Evolutionary conservation across 768 basidiomycete species (phyloP).

Genomic region (Sporobolomyces pararoseus): DNA sequence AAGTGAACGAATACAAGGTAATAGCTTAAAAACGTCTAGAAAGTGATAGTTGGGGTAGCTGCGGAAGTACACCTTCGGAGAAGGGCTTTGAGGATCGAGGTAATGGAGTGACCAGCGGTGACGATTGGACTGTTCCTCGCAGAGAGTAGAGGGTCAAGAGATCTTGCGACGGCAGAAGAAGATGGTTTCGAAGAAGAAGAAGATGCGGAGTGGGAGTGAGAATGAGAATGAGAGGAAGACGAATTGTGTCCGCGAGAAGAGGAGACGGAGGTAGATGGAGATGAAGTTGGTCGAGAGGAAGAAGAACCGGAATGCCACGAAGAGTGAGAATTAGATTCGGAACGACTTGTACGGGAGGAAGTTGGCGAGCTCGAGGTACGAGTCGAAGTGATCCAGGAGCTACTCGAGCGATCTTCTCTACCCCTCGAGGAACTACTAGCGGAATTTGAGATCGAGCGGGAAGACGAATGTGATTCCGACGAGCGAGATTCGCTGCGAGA

Average conservation of each 20-base stretch:
- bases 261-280: background rate
- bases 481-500: too few relatives aligned
- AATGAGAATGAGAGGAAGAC: background rate
- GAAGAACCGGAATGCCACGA: too few relatives aligned
- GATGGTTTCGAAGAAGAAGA: background rate
- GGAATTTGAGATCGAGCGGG: background rate
- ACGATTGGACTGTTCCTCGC: too few relatives aligned
- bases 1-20: background rate
- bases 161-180: background rate
- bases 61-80: background rate
- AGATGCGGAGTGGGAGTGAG: background rate
- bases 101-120: background rate
- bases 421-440: too few relatives aligned
- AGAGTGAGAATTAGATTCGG: too few relatives aligned
- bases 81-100: background rate
- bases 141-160: too few relatives aligned
- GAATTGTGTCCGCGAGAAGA: background rate
- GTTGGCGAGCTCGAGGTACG: background rate
- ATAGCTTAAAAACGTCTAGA: background rate
- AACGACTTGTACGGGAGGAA: too few relatives aligned
- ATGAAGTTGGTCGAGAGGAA: background rate
- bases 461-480: too few relatives aligned
- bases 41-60: slow-evolving; percentile 6
- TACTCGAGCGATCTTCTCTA: background rate
- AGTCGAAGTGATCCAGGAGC: background rate